phyloP scores from a whole-genome alignment of 805 yeast species.

The Yarrowia phangngaensis region DNA sequence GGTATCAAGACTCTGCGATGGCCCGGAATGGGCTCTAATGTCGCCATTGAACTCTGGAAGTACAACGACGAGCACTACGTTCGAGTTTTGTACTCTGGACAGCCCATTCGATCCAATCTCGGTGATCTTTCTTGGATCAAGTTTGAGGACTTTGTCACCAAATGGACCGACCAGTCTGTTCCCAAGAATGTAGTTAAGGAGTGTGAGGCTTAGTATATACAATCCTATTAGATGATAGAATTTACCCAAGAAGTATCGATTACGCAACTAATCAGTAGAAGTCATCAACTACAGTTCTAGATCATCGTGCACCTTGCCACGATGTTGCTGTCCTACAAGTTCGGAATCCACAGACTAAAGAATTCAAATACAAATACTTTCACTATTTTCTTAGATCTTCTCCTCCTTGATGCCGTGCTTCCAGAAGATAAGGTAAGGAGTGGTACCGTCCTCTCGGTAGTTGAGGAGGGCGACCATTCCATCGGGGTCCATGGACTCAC shows the following conservation, averaged over 20 bases:
- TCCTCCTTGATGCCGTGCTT: constrained; percentile 91
- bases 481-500: constrained; percentile 99
- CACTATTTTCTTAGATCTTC: constrained; percentile 64
- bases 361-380: constrained; percentile 18
- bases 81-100: constrained; percentile 43
- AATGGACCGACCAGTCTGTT: constrained; percentile 9
- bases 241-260: too few relatives aligned
- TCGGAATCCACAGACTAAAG: neutral
- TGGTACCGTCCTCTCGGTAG: constrained; percentile 99
- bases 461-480: constrained; percentile 96
- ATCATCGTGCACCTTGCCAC: too few relatives aligned
- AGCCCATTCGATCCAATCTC: constrained; percentile 30
- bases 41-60: constrained; percentile 43
- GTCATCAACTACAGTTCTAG: too few relatives aligned
- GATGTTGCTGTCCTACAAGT: too few relatives aligned
- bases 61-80: constrained; percentile 35
- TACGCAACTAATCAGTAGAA: too few relatives aligned
- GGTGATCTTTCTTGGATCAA: constrained; percentile 28
- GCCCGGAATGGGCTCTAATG: constrained; percentile 51
- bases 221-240: neutral
- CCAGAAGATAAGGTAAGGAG: constrained; percentile 98
- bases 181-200: constrained; percentile 4
- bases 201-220: constrained; percentile 6
- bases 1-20: constrained; percentile 42
- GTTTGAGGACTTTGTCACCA: constrained; percentile 24